These are phyloP conservation scores for Gynochthodes officinalis DNA, from an alignment of 257 asterid species.

Conservation along the genomic window DNA sequence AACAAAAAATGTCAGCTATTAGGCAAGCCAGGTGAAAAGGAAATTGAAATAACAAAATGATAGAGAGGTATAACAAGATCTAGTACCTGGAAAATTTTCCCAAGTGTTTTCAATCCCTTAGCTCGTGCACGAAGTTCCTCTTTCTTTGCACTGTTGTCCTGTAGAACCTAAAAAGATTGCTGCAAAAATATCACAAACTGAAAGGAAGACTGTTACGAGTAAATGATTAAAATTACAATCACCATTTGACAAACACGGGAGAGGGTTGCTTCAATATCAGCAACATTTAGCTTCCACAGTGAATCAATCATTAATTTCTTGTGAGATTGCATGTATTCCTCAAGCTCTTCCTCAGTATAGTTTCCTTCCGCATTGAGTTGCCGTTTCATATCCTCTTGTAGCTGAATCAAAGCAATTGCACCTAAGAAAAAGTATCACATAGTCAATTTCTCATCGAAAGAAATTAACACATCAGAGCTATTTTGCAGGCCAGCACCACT, in stretches of 20 bases:
- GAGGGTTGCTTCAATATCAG: constrained; percentile 91
- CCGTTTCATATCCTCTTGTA: constrained; percentile 93
- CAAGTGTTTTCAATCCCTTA: constrained; percentile 92
- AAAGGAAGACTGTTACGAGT: constrained; percentile 7
- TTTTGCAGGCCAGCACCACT: neutral
- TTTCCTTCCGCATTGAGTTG: constrained; percentile 84
- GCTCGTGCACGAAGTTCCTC: constrained; percentile 94
- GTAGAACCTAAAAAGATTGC: constrained; percentile 62
- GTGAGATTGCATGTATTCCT: constrained; percentile 88
- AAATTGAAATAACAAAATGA: constrained; percentile 5
- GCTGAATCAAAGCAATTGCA: constrained; percentile 93
- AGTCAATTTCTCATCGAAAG: neutral
- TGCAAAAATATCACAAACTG: constrained; percentile 16
- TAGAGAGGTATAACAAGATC: constrained; percentile 14
- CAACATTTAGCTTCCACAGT: constrained; percentile 98
- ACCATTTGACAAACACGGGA: constrained; percentile 99
- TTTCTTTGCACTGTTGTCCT: constrained; percentile 73
- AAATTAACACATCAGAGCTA: neutral
- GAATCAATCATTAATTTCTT: constrained; percentile 95
- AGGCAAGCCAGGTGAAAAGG: neutral
- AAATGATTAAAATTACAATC: constrained; percentile 18
- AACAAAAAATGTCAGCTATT: neutral
- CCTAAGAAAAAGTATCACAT: constrained; percentile 38
- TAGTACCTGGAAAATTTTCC: constrained; percentile 79
- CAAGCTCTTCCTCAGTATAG: constrained; percentile 89